Conservation (phyloP, 2,329 filamentous ascomycete genomes). For the Rosellinia necatrix region DNA sequence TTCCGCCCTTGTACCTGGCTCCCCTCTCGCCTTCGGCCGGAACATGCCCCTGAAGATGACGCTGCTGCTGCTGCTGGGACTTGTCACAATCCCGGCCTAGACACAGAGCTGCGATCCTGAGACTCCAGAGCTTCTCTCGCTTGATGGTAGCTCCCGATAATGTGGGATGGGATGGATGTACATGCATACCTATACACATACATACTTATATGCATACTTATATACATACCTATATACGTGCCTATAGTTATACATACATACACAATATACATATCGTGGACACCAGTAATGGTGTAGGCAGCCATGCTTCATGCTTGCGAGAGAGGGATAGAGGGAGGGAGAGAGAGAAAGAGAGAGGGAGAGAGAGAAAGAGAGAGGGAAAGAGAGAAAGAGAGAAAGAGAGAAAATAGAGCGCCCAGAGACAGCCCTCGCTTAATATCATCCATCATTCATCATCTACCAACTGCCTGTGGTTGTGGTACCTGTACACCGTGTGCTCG, state of each 20-base stretch:
- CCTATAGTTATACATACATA: no score
- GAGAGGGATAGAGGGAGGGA: no score
- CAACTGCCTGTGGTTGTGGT: no score
- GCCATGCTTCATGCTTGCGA: background rate
- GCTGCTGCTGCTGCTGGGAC: conserved; percentile 15
- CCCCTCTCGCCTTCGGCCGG: conserved; percentile 17
- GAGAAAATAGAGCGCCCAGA: background rate
- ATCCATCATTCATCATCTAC: no score
- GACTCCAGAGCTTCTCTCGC: conserved; percentile 14
- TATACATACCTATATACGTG: no score
- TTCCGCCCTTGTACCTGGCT: background rate
- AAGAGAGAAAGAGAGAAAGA: no score
- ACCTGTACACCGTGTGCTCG: conserved; percentile 23
- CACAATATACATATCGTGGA: no score
- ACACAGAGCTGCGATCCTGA: conserved; percentile 20
- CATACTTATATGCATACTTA: background rate
- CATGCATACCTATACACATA: no score
- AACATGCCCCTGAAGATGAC: conserved; percentile 19
- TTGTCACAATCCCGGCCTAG: conserved; percentile 16
- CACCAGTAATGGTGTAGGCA: no score
- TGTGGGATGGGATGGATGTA: no score
- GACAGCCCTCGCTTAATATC: conserved; percentile 20
- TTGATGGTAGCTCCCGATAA: conserved; percentile 9
- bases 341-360: no score
- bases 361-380: no score